A percentile compares a stretch with the other conserved stretches of the same genome.
phyloP scores from a whole-genome alignment of 768 basidiomycete genomes.

The Rhizopogon rudus region DNA sequence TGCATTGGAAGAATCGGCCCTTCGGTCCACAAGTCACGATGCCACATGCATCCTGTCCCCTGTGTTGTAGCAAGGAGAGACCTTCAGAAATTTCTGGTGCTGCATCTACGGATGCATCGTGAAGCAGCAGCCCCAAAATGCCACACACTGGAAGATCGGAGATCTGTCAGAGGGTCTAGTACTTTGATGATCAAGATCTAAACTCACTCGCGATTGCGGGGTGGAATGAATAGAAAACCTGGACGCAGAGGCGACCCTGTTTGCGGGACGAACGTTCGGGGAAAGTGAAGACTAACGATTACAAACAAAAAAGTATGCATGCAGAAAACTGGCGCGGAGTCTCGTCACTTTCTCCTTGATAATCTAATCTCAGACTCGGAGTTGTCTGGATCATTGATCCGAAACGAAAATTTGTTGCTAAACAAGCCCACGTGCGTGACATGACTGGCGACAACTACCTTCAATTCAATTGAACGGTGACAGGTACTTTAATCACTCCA shows the following conservation, averaged over 20 bases:
- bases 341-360: neutral
- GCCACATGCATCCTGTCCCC: slow-evolving; percentile 98
- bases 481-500: too few species aligned
- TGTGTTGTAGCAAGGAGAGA: slow-evolving; percentile 91
- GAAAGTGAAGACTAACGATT: neutral
- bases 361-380: neutral
- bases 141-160: slow-evolving; percentile 66
- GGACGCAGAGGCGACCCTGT: neutral
- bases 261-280: slow-evolving; percentile 6
- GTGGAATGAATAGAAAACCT: neutral
- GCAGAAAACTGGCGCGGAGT: neutral
- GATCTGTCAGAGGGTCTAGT: slow-evolving; percentile 6
- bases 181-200: neutral
- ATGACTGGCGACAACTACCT: too few species aligned
- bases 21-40: slow-evolving; percentile 94
- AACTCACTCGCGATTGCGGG: slow-evolving; percentile 24
- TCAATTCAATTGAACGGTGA: too few species aligned
- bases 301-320: neutral
- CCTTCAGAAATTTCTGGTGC: slow-evolving; percentile 92
- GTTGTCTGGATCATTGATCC: too few species aligned
- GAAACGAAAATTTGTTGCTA: too few species aligned
- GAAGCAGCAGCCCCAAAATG: slow-evolving; percentile 82
- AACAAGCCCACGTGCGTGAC: too few species aligned
- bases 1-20: slow-evolving; percentile 96
- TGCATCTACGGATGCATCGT: slow-evolving; percentile 68